These are phyloP conservation scores for Carex pumila DNA, from an alignment of 176 grass and related monocot genomes.

Conservation along the genomic window DNA sequence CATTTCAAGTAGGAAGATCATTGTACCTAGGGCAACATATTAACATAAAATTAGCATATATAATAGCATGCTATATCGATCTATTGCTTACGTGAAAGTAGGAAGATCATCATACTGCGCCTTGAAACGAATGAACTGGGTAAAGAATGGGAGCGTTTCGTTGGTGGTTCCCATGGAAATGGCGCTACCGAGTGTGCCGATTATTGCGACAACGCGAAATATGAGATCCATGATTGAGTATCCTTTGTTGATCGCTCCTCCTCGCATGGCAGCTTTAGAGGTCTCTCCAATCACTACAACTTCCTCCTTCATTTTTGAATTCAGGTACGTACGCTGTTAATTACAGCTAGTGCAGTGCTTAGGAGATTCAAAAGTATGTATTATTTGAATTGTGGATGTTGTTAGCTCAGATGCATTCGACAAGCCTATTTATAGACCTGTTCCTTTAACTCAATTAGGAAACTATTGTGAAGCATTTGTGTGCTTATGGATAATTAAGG, in stretches of 20 bases:
- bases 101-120: constrained; percentile 59
- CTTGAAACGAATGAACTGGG: constrained; percentile 72
- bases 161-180: constrained; percentile 84
- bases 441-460: neutral
- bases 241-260: constrained; percentile 26
- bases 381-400: neutral
- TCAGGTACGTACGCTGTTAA: neutral
- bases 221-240: constrained; percentile 49
- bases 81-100: constrained; percentile 40
- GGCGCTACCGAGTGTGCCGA: constrained; percentile 59
- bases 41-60: neutral
- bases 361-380: neutral
- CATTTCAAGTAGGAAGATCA: neutral
- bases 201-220: constrained; percentile 42
- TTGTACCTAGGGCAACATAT: too few relatives aligned
- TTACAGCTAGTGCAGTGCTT: neutral
- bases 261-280: constrained; percentile 8
- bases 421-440: constrained; percentile 1
- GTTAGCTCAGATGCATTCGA: neutral
- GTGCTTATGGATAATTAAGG: neutral
- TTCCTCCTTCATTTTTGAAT: constrained; percentile 25
- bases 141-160: constrained; percentile 62
- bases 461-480: neutral
- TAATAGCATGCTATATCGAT: neutral
- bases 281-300: neutral